Conservation (phyloP, 208 protist species). For the Herpetomonas samuelpessoai region DNA sequence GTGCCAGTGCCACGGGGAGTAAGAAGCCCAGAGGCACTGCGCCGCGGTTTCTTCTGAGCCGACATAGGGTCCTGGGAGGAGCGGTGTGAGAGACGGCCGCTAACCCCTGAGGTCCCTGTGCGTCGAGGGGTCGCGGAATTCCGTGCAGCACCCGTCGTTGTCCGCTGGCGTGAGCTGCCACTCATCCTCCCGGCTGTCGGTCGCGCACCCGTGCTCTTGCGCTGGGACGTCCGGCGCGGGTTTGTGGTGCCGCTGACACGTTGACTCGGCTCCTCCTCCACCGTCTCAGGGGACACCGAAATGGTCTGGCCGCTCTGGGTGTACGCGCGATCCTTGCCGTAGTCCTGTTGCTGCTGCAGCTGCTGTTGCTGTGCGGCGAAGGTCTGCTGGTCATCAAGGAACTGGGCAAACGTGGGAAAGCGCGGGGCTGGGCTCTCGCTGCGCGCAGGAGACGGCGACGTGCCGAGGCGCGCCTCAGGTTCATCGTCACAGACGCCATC, state of each 20-base stretch:
- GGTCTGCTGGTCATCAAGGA: slow-evolving; percentile 57
- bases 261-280: slow-evolving; percentile 8
- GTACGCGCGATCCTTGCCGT: slow-evolving; percentile 1
- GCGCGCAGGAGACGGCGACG: not conserved
- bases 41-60: not conserved
- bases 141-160: no score
- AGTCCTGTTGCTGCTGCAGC: slow-evolving; percentile 17
- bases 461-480: not conserved
- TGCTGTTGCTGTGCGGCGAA: slow-evolving; percentile 16
- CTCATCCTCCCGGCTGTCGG: slow-evolving; percentile 3
- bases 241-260: slow-evolving; percentile 10
- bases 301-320: slow-evolving; percentile 10
- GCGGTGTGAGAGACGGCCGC: not conserved
- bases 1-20: not conserved
- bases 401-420: slow-evolving; percentile 75
- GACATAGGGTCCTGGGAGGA: not conserved
- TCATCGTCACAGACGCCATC: not conserved
- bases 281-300: slow-evolving; percentile 36
- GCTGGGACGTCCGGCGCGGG: slow-evolving; percentile 12
- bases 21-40: slow-evolving; percentile 7
- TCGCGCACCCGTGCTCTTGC: slow-evolving; percentile 5
- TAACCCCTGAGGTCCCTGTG: no score
- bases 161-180: slow-evolving; percentile 2
- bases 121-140: no score
- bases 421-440: slow-evolving; percentile 74